Conservation (phyloP, 306 rosid genomes). For the Chamaecrista fasciculata region DNA sequence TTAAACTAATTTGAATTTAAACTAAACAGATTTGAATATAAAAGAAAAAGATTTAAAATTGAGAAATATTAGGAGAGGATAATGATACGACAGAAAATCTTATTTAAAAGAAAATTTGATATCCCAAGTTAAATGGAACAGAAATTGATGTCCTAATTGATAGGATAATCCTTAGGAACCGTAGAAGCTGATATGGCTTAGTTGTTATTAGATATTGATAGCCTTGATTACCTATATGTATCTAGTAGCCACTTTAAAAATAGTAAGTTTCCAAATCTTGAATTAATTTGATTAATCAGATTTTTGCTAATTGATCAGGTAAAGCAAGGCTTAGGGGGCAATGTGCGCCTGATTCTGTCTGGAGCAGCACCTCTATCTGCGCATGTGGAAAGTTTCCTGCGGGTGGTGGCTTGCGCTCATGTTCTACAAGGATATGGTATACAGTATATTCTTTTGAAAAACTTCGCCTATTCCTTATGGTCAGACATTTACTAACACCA, state of each 20-base stretch:
- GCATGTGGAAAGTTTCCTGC: conserved; percentile 75
- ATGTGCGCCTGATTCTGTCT: conserved; percentile 72
- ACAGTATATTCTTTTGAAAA: conserved; percentile 44
- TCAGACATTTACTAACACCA: background rate
- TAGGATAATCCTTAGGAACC: too few species aligned
- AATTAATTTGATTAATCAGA: background rate
- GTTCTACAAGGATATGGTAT: conserved; percentile 94
- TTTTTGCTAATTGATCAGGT: conserved; percentile 51
- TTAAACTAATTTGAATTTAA: too few species aligned
- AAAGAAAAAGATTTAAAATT: too few species aligned
- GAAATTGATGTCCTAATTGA: too few species aligned
- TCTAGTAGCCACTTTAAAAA: conserved; percentile 8
- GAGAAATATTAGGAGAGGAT: too few species aligned
- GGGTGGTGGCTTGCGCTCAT: conserved; percentile 82
- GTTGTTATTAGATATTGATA: too few species aligned
- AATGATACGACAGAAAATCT: too few species aligned
- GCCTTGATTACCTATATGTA: background rate
- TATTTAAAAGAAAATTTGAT: too few species aligned
- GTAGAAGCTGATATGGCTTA: too few species aligned
- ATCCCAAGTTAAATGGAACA: too few species aligned
- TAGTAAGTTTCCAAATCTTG: background rate
- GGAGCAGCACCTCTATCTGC: conserved; percentile 88
- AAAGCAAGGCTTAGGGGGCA: conserved; percentile 81
- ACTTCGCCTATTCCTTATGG: background rate
- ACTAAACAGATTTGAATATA: too few species aligned